phyloP scores from a whole-genome alignment of 495 filamentous ascomycete genomes.

The Oleoguttula mirabilis region DNA sequence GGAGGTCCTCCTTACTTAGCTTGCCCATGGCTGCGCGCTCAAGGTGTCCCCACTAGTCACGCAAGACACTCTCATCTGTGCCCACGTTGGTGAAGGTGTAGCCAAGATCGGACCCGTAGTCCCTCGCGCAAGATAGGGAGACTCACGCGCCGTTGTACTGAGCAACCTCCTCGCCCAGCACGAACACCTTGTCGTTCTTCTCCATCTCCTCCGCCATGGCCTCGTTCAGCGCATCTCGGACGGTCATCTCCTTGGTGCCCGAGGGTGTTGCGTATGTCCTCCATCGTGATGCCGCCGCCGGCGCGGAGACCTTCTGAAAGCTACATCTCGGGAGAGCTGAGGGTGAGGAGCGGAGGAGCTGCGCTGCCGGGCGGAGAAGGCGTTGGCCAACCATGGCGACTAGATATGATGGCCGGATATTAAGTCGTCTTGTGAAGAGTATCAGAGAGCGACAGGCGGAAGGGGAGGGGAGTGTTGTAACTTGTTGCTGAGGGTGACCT shows the following conservation, averaged over 20 bases:
- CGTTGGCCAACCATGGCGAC: slow-evolving; percentile 57
- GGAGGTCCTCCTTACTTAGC: too few species aligned
- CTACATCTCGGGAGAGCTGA: slow-evolving; percentile 41
- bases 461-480: not conserved
- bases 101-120: too few species aligned
- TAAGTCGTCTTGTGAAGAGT: too few species aligned
- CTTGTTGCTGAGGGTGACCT: not conserved
- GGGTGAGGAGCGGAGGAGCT: slow-evolving; percentile 53
- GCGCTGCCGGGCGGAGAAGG: slow-evolving; percentile 68
- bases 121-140: too few species aligned
- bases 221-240: slow-evolving; percentile 94
- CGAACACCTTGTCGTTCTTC: slow-evolving; percentile 81
- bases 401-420: not conserved
- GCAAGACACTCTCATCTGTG: too few species aligned
- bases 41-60: too few species aligned
- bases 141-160: slow-evolving; percentile 94
- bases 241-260: slow-evolving; percentile 82
- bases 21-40: too few species aligned
- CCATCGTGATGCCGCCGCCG: slow-evolving; percentile 32
- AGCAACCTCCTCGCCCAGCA: slow-evolving; percentile 94
- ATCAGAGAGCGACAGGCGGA: not conserved
- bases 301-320: slow-evolving; percentile 36
- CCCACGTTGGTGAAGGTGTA: too few species aligned
- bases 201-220: slow-evolving; percentile 96
- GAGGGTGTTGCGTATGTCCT: slow-evolving; percentile 32